These are phyloP conservation scores for Erythrobasidium hasegawianum DNA, from an alignment of 1,284 basidiomycete genomes.

Conservation along the genomic window DNA sequence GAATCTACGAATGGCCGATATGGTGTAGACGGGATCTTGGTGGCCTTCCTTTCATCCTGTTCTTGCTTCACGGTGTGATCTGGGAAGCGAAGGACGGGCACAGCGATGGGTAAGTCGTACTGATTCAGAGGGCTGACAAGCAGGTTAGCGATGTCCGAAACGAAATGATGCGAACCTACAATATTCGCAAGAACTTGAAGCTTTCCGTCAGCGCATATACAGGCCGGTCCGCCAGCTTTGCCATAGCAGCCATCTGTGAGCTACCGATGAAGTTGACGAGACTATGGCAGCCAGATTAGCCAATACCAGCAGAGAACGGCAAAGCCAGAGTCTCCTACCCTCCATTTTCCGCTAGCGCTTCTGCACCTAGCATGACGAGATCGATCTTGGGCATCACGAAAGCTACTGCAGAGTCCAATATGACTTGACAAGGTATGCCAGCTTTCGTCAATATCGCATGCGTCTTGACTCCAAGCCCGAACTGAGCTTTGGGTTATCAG, in stretches of 20 bases:
- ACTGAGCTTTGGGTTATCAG: slow-evolving; percentile 43
- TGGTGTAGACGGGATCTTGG: slow-evolving; percentile 40
- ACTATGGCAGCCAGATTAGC: not conserved
- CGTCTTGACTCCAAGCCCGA: slow-evolving; percentile 69
- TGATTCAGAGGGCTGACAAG: slow-evolving; percentile 72
- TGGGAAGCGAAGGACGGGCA: slow-evolving; percentile 23
- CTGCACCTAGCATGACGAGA: slow-evolving; percentile 90
- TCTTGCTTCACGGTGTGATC: not conserved
- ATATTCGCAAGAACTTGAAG: slow-evolving; percentile 97
- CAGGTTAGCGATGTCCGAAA: not conserved
- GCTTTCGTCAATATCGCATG: slow-evolving; percentile 73
- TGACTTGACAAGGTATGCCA: slow-evolving; percentile 89
- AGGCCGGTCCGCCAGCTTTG: slow-evolving; percentile 88
- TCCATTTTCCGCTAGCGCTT: slow-evolving; percentile 91
- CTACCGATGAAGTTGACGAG: slow-evolving; percentile 74
- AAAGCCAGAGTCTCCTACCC: slow-evolving; percentile 40
- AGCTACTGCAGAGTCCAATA: slow-evolving; percentile 92
- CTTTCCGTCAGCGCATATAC: slow-evolving; percentile 94
- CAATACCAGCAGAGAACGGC: no score
- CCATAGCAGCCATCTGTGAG: slow-evolving; percentile 93
- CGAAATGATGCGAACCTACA: slow-evolving; percentile 49
- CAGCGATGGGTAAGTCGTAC: slow-evolving; percentile 74
- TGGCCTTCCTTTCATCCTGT: slow-evolving; percentile 13
- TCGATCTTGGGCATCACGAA: slow-evolving; percentile 96
- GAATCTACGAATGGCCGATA: slow-evolving; percentile 40